Evolutionary conservation across 345 rosid genomes (phyloP).

Genomic region (Rhizophora apiculata): DNA sequence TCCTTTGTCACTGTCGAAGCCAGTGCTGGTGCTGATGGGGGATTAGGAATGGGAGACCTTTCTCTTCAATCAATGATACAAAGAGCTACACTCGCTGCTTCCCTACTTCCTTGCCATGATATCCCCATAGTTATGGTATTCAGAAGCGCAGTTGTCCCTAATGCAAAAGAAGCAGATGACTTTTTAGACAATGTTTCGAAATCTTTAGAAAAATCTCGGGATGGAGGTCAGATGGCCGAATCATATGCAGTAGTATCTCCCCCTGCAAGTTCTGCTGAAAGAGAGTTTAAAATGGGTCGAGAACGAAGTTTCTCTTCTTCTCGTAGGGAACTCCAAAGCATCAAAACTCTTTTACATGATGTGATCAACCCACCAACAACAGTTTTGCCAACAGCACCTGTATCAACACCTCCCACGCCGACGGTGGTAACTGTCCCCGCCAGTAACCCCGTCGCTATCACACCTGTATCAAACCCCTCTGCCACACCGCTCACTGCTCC

Average conservation of each 20-base stretch:
- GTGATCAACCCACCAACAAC: slow-evolving; percentile 35
- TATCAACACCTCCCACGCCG: slow-evolving; percentile 48
- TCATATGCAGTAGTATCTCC: slow-evolving; percentile 28
- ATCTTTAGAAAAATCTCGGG: slow-evolving; percentile 23
- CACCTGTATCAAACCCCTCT: slow-evolving; percentile 28
- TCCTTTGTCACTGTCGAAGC: slow-evolving; percentile 36
- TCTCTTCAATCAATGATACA: slow-evolving; percentile 25
- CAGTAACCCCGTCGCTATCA: slow-evolving; percentile 36
- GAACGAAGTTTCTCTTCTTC: slow-evolving; percentile 24
- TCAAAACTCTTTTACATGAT: slow-evolving; percentile 38
- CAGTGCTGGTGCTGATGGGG: slow-evolving; percentile 9
- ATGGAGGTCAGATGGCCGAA: slow-evolving; percentile 18
- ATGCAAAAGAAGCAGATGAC: slow-evolving; percentile 24
- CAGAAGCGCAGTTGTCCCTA: slow-evolving; percentile 19
- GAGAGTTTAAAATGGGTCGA: slow-evolving; percentile 10
- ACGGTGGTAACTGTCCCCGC: slow-evolving; percentile 55
- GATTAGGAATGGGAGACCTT: slow-evolving; percentile 24
- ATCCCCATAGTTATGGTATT: slow-evolving; percentile 26
- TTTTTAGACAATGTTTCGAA: slow-evolving; percentile 20
- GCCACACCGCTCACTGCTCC: slow-evolving; percentile 48
- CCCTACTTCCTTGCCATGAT: slow-evolving; percentile 22
- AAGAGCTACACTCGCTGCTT: slow-evolving; percentile 19
- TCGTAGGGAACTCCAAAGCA: slow-evolving; percentile 34
- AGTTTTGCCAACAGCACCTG: slow-evolving; percentile 26
- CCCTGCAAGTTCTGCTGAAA: slow-evolving; percentile 15